Base-by-base conservation (phyloP, 2,329 filamentous ascomycete species). In the Cytospora leucostoma region DNA sequence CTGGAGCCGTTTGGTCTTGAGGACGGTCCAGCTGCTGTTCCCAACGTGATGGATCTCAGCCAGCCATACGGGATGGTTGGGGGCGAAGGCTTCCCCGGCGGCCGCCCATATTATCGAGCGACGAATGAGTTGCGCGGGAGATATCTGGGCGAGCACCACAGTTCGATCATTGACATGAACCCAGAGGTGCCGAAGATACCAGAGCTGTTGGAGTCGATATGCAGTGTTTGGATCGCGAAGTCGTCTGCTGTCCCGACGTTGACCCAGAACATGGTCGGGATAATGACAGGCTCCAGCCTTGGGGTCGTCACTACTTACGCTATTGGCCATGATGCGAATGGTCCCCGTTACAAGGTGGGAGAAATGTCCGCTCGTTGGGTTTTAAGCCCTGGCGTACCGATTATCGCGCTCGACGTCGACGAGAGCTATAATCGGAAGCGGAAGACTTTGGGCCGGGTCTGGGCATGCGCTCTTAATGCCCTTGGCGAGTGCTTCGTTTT, bases 401-500 rank as follows among this genome's bases (percentile, higher is more conserved):
- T 99, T 66, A 84, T 97, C 60, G 85, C 87, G 1, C 86, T 99
- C 65, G 86, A 86, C 52, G 85, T 97, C 7, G 95, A 99, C 70
- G 93, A 97, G 34, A 86, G 86, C 59, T 95, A 93, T 74, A 93
- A 84, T 56, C 75, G 82, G 33, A 88, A 87, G 69, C 88, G 93
- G 35, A 88, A 88, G 72, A 79, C 84, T 4, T 80, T 88, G 56
- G 84, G 86, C 13, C 88, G 93, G 34, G 84, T 95, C 13, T 98
- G 93, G 92, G 92, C 91, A n/a, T 89, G 94, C 50, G 91, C 87
- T n/a, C 77, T 99, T 59, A 99, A 99, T 73, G 94, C 95, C 0
- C 80, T 99, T 10, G 95, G 95, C 1, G 95, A 99, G 74, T 80
- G 97, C 0, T 98, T 89, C 74, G 97, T 94, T 69, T 80, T 98